These are phyloP conservation scores for Hypoxylon intermedium DNA, from an alignment of 495 filamentous ascomycete genomes.

Conservation along the genomic window DNA sequence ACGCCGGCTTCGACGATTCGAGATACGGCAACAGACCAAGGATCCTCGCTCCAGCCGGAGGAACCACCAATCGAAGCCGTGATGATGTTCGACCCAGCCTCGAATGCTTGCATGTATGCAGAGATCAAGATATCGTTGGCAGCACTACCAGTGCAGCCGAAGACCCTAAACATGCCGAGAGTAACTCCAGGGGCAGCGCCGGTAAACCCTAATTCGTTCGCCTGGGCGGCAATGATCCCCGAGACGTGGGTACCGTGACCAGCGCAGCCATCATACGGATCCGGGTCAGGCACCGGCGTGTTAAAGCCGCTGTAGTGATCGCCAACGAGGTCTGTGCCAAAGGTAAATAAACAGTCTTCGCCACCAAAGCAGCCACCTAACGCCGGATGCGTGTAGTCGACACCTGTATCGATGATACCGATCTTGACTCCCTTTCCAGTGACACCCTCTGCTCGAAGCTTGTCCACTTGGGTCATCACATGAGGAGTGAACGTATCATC, in stretches of 20 bases:
- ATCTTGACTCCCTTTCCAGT: conserved; percentile 57
- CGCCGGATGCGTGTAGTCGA: conserved; percentile 65
- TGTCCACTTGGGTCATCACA: conserved; percentile 58
- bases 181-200: conserved; percentile 63
- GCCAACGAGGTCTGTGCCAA: conserved; percentile 60
- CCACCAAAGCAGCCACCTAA: conserved; percentile 64
- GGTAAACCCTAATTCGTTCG: conserved; percentile 58
- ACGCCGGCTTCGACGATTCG: conserved; percentile 64
- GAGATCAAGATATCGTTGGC: conserved; percentile 61
- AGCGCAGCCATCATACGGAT: conserved; percentile 53
- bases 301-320: conserved; percentile 55
- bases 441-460: conserved; percentile 52
- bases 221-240: conserved; percentile 63
- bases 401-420: conserved; percentile 57
- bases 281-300: conserved; percentile 52
- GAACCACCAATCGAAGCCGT: conserved; percentile 65
- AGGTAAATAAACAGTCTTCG: conserved; percentile 60
- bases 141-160: conserved; percentile 57
- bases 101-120: conserved; percentile 63
- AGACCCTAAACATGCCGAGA: conserved; percentile 62
- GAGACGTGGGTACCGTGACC: conserved; percentile 60
- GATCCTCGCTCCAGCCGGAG: conserved; percentile 62
- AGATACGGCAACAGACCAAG: conserved; percentile 60
- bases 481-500: conserved; percentile 54
- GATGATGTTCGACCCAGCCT: conserved; percentile 65